A percentile compares a stretch with the other conserved stretches of the same genome.
phyloP scores from a whole-genome alignment of 257 asterid genomes.

The Capsicum rhomboideum region DNA sequence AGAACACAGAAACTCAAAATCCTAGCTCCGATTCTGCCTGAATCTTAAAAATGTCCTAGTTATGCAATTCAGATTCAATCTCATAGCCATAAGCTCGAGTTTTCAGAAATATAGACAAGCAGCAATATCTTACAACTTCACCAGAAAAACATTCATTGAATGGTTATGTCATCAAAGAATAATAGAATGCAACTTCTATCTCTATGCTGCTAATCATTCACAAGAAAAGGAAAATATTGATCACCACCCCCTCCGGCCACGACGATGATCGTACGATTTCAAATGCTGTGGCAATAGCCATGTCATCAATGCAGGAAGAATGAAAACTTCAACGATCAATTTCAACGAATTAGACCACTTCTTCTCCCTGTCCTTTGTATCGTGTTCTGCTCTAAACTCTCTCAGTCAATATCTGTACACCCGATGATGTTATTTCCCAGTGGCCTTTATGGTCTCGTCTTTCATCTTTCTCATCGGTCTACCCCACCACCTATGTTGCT shows the following conservation, averaged over 20 bases:
- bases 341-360: background rate
- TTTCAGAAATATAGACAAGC: background rate
- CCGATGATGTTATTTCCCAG: constrained; percentile 12
- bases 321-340: background rate
- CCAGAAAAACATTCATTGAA: background rate
- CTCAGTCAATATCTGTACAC: background rate
- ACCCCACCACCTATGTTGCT: constrained; percentile 19
- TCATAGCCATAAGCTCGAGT: background rate
- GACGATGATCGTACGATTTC: background rate
- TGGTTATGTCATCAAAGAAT: background rate
- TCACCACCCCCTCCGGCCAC: background rate
- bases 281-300: background rate
- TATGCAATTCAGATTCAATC: background rate
- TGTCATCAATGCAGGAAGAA: background rate
- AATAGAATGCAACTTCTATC: background rate
- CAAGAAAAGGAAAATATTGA: background rate
- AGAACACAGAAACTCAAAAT: background rate
- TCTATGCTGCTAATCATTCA: background rate
- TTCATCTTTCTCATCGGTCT: constrained; percentile 23
- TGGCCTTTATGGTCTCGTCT: constrained; percentile 11
- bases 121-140: background rate
- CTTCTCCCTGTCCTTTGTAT: constrained; percentile 6
- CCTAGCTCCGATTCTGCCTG: background rate
- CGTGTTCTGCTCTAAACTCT: constrained; percentile 7
- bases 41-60: background rate